phyloP scores from a whole-genome alignment of 345 rosid species.

The Hibiscus tridactylites region DNA sequence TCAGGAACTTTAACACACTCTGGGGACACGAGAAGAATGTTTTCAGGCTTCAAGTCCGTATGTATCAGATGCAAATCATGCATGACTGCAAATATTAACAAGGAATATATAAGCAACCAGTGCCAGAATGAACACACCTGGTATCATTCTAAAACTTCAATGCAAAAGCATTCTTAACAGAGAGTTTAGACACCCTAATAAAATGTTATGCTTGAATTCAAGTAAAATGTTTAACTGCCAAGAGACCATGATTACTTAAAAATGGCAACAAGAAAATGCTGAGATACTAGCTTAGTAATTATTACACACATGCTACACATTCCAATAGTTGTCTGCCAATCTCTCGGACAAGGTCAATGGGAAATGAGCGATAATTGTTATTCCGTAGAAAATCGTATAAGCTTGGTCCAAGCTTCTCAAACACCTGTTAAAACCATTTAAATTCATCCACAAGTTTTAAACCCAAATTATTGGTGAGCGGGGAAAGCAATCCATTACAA shows the following conservation, averaged over 20 bases:
- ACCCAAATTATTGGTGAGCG: constrained; percentile 38
- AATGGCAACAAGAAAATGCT: constrained; percentile 28
- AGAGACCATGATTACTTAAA: constrained; percentile 26
- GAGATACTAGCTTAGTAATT: constrained; percentile 18
- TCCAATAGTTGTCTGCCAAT: constrained; percentile 99
- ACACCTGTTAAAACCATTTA: constrained; percentile 94
- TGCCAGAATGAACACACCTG: not conserved
- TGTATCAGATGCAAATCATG: constrained; percentile 63
- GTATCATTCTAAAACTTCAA: not conserved
- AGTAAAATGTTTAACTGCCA: constrained; percentile 4
- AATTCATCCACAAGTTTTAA: constrained; percentile 66
- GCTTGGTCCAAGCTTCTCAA: constrained; percentile 23
- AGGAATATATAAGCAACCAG: constrained; percentile 8
- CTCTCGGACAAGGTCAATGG: constrained; percentile 93
- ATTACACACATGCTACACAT: constrained; percentile 98
- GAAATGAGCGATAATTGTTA: constrained; percentile 1
- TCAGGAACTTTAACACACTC: constrained; percentile 74
- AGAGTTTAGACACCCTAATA: not conserved
- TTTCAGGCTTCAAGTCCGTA: constrained; percentile 60
- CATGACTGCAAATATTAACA: constrained; percentile 51
- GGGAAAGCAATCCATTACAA: constrained; percentile 28
- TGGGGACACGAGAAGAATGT: constrained; percentile 33
- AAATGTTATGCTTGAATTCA: not conserved
- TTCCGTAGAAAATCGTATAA: constrained; percentile 5
- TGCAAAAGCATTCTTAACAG: too few relatives aligned